Conservation (phyloP, 2,329 filamentous ascomycete species). For the Emergomyces africanus region DNA sequence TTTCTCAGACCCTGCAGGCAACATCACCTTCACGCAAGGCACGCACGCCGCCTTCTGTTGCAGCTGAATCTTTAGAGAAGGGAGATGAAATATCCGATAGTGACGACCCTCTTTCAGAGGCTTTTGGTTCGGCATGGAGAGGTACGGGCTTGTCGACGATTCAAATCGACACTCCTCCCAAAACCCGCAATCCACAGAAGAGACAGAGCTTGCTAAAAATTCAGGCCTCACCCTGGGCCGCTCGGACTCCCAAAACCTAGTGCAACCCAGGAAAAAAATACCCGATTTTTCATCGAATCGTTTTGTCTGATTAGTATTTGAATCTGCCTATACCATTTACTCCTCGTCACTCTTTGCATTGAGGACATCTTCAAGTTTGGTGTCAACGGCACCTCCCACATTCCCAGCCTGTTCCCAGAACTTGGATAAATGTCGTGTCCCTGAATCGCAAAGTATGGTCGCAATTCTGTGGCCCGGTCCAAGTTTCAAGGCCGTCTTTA, state of each 20-base stretch:
- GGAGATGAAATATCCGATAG: constrained; percentile 6
- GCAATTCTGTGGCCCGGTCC: constrained; percentile 38
- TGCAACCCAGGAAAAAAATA: too few species aligned
- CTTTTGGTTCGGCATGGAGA: constrained; percentile 7
- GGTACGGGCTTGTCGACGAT: constrained; percentile 12
- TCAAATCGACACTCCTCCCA: constrained; percentile 9
- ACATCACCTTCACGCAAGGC: not conserved
- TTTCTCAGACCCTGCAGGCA: not conserved
- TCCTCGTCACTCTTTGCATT: constrained; percentile 20
- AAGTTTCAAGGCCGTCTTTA: constrained; percentile 33
- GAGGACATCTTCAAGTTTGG: constrained; percentile 34
- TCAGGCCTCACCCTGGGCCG: not conserved
- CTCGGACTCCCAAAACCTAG: not conserved
- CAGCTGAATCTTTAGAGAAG: not conserved
- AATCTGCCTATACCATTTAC: not conserved
- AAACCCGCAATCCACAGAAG: not conserved
- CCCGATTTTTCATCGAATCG: not conserved
- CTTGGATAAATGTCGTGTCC: constrained; percentile 38
- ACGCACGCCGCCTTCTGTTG: not conserved
- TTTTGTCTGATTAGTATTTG: not conserved
- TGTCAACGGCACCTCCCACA: constrained; percentile 33
- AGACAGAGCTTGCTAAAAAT: not conserved
- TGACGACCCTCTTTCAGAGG: constrained; percentile 11
- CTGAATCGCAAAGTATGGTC: constrained; percentile 39
- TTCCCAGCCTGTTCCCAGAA: constrained; percentile 38